A percentile compares a stretch with the other conserved stretches of the same genome.
Conservation (phyloP, 2,329 filamentous ascomycete genomes). For the Cercospora beticola region DNA sequence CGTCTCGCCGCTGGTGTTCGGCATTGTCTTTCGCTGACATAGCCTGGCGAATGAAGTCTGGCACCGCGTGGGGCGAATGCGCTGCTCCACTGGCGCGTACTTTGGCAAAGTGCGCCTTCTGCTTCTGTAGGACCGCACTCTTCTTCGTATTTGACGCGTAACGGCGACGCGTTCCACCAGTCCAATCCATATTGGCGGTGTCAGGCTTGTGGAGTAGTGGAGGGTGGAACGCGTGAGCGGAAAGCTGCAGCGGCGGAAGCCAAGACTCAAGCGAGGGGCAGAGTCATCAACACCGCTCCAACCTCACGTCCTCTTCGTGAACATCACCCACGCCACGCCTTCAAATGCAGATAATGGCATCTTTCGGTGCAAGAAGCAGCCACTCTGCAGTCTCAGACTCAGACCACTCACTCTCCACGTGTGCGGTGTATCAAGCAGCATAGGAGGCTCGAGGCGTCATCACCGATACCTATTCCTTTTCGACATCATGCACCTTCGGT, state of each 20-base stretch:
- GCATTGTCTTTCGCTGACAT: constrained; percentile 6
- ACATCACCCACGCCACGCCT: background rate
- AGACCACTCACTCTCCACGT: background rate
- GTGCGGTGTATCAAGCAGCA: background rate
- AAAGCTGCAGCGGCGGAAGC: background rate
- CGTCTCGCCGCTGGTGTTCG: background rate
- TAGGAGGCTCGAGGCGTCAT: background rate
- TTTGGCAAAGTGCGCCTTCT: constrained; percentile 50
- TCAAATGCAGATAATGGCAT: background rate
- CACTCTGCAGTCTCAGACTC: background rate
- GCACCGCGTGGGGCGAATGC: constrained; percentile 12
- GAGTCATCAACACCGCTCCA: background rate
- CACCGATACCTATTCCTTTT: background rate
- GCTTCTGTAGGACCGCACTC: constrained; percentile 41
- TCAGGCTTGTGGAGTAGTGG: background rate
- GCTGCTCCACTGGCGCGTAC: constrained; percentile 31
- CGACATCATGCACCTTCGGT: background rate
- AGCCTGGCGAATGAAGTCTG: constrained; percentile 17
- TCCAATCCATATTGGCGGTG: constrained; percentile 49
- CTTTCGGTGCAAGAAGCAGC: background rate
- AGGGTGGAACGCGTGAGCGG: background rate
- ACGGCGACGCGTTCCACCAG: constrained; percentile 43
- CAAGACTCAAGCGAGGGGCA: background rate
- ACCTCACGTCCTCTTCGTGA: background rate
- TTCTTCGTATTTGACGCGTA: constrained; percentile 36